These are phyloP conservation scores for Lentinula boryana DNA, from an alignment of 768 basidiomycete species.

Conservation along the genomic window DNA sequence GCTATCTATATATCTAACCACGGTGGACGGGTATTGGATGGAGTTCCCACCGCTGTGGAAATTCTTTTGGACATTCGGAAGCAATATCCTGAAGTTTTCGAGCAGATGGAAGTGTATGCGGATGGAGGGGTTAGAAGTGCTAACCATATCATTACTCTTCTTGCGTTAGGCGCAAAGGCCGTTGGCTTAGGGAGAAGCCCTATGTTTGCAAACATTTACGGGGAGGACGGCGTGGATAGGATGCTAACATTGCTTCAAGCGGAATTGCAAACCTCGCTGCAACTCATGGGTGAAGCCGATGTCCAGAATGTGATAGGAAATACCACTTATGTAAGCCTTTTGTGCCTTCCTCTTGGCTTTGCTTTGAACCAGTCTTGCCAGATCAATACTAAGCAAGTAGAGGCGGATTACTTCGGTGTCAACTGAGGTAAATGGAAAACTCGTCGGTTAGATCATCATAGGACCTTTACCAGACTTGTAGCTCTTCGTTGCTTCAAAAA, in stretches of 20 bases:
- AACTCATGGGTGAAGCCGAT: slow-evolving; percentile 19
- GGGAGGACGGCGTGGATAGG: slow-evolving; percentile 23
- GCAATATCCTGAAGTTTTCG: slow-evolving; percentile 31
- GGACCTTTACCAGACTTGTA: too few species aligned
- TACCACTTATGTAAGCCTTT: slow-evolving; percentile 14
- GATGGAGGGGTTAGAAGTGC: slow-evolving; percentile 42
- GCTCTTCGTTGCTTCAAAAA: too few species aligned
- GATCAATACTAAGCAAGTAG: slow-evolving; percentile 6
- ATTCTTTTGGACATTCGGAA: slow-evolving; percentile 32
- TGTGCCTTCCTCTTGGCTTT: not conserved
- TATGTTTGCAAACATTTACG: slow-evolving; percentile 33
- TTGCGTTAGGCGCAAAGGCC: slow-evolving; percentile 33
- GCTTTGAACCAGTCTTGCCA: not conserved
- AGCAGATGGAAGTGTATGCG: slow-evolving; percentile 33
- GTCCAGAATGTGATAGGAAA: slow-evolving; percentile 11
- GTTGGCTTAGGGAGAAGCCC: slow-evolving; percentile 34
- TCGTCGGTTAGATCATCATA: too few species aligned
- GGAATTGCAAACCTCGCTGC: slow-evolving; percentile 17
- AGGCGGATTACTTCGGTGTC: slow-evolving; percentile 1
- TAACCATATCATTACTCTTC: slow-evolving; percentile 36
- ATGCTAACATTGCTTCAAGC: slow-evolving; percentile 14
- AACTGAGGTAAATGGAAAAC: not conserved
- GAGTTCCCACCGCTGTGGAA: slow-evolving; percentile 29
- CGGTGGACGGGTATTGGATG: slow-evolving; percentile 32
- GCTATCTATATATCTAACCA: slow-evolving; percentile 35